Base-by-base conservation (phyloP, 78 protist species). In the Protostelium mycophagum region DNA sequence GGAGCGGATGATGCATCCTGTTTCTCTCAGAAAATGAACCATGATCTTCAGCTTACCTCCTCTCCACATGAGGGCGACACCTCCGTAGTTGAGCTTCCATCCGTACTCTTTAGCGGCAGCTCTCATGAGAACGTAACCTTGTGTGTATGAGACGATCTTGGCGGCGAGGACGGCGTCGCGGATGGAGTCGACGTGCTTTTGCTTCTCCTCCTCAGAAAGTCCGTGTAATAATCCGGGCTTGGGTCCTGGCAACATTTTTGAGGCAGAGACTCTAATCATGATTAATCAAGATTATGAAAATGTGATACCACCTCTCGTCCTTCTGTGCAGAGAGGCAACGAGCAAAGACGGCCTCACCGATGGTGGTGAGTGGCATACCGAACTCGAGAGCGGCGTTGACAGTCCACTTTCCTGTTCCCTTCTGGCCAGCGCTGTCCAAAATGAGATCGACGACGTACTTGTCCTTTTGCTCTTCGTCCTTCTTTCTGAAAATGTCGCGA, bases 341-440 rank as follows among this genome's bases (percentile, higher is more conserved):
- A 0, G 97, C 95, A 63, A 93, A 93, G 38, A 96, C 97, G 38
- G 96, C 87, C 83, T 93, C 97, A 63, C 92, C 96, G 37, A 96
- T 93, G 35, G 93, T 38, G 83, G 98, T 91, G 29, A 94, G 83
- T 35, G 97, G 97, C 0, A 94, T 37, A 87, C 98, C 97, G 0
- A 94, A 5, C 36, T 94, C 96, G 28, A 97, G 90, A 34, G 97
- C 96, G 1, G 86, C 84, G 34, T 90, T 94, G 89, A 94, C 94
- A 36, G 97, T 95, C 97, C 96, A 91, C 91, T 95, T 95, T 83
- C 99, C 99, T 38, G 99, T 99, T 39, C 99, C 99, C 94, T 99
- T 99, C 89, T 87, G 91, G 38, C 98, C 99, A 1, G 99, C 94
- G 63, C 38, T 86, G 95, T 98, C 99, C 85, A 92, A 38, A 63